Base-by-base conservation (phyloP, 768 basidiomycete species). In the Crucibulum laeve region DNA sequence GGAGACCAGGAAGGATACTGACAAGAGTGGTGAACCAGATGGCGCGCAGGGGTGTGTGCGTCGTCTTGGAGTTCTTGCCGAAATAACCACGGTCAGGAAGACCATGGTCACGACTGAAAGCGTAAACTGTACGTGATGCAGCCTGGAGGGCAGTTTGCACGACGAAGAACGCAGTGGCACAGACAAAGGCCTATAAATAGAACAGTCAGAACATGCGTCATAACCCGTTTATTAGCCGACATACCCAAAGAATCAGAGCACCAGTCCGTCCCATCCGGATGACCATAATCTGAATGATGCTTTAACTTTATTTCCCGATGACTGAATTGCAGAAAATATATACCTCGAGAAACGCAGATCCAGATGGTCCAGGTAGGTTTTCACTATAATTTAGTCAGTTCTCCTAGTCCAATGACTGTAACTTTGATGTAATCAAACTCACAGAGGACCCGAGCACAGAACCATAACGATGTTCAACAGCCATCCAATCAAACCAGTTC, bases 91-190 rank as follows among this genome's bases (percentile, higher is more conserved):
- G 59, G 58, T 95, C 91, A 15, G 88, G 88, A 24, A 91, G 74
- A 37, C 85, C 85, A 44, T 80, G 74, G 56, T 90, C 88, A 43
- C 87, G 82, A 55, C 82, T 84, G 68, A 94, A 91, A 2, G 91
- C 91, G 54, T 86, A 91, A 19, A 91, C 69, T 0, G 87, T 86
- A 26, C 91, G 75, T 3, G 88, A 87, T 43, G 79, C 82, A 18
- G 91, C 91, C 53, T 94, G 91, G 4, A 90, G 71, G 8, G 88
- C 82, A 11, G 79, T 83, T 61, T 89, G 87, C 14, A 79, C 81
- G 44, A 90, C 87, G 59, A 89, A 89, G 69, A 91, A 92, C 0
- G 91, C 91, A 13, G 90, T 89, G 45, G 88, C 58, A 69, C 90
- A 91, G 23, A 90, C 85, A 48, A 84, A 81, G 11, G 70, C 71